Conservation (phyloP, 2,329 filamentous ascomycete genomes). For the Aspergillus flavus region DNA sequence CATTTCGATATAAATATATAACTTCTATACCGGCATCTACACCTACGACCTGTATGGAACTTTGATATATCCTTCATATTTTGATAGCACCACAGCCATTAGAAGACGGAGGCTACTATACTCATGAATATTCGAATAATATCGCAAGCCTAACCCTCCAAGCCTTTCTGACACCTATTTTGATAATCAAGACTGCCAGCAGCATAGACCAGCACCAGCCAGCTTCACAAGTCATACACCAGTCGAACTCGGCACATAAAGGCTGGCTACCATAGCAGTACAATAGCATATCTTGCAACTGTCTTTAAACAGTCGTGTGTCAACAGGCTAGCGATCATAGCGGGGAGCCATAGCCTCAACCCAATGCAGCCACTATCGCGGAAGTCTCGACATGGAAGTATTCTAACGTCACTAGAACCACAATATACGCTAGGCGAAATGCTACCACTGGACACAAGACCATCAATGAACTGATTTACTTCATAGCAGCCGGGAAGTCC, state of each 20-base stretch:
- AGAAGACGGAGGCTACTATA: neutral
- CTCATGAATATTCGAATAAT: neutral
- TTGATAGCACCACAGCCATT: no score
- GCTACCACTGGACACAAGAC: neutral
- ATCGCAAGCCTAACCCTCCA: neutral
- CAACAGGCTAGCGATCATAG: neutral
- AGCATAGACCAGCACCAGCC: neutral
- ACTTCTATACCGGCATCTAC: no score
- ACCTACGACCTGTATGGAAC: no score
- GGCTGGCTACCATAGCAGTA: neutral
- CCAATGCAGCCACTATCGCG: neutral
- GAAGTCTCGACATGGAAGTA: neutral
- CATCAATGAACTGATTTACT: neutral
- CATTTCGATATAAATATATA: neutral
- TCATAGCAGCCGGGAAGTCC: neutral
- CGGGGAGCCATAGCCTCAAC: neutral
- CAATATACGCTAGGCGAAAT: neutral
- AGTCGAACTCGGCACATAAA: neutral
- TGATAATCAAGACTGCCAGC: neutral
- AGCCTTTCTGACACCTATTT: neutral
- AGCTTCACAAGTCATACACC: neutral
- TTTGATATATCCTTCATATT: no score
- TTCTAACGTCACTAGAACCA: neutral
- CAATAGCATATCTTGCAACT: neutral
- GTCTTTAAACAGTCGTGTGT: neutral